Conservation (phyloP, 2,329 filamentous ascomycete species). For the Neophaeococcomyces mojaviensis region DNA sequence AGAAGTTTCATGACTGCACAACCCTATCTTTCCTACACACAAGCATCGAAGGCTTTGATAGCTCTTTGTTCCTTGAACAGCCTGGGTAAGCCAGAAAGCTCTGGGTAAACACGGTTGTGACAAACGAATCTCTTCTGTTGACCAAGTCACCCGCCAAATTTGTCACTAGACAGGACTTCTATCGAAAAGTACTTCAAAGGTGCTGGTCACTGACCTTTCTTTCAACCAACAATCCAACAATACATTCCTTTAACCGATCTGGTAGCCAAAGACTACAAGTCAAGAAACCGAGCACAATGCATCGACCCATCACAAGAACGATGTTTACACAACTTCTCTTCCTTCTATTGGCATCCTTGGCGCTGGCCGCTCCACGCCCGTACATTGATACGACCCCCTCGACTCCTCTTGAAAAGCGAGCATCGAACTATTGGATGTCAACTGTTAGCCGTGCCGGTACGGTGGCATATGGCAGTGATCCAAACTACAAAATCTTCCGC, state of each 20-base stretch:
- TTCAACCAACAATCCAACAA: background rate
- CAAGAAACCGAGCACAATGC: background rate
- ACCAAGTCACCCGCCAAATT: background rate
- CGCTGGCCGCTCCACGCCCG: constrained; percentile 4
- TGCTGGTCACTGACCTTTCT: constrained; percentile 1
- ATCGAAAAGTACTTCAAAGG: background rate
- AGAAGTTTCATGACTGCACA: too few relatives aligned
- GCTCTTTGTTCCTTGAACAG: too few relatives aligned
- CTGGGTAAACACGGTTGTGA: background rate
- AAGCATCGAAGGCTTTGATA: too few relatives aligned
- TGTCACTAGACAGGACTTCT: background rate
- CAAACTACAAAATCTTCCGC: constrained; percentile 64
- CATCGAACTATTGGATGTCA: constrained; percentile 62
- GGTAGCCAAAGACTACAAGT: background rate
- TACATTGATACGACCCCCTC: background rate
- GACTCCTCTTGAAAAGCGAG: constrained; percentile 2
- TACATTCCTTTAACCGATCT: background rate
- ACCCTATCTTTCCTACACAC: too few relatives aligned
- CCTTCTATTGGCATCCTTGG: background rate
- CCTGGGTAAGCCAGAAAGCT: background rate
- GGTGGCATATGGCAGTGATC: constrained; percentile 49
- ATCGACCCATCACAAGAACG: background rate
- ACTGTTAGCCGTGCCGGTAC: constrained; percentile 61
- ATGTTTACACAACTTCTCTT: constrained; percentile 2
- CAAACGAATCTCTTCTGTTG: background rate